Conservation (phyloP, 2,329 filamentous ascomycete species). For the Cytospora leucostoma region DNA sequence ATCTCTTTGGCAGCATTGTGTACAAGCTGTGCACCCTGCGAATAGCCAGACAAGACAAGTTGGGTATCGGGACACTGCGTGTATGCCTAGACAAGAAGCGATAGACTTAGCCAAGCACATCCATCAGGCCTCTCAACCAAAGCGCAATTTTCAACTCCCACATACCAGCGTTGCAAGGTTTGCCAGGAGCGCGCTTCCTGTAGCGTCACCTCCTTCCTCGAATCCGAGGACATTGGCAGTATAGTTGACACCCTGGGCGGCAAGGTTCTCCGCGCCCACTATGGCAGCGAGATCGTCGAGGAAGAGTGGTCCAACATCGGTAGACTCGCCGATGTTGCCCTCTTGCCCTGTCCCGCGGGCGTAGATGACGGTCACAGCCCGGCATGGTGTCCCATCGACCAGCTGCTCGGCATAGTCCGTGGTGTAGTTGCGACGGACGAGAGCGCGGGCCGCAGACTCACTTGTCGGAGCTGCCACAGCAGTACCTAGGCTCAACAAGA, state of each 20-base stretch:
- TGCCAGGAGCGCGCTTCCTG: constrained; percentile 27
- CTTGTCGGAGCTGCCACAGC: not conserved
- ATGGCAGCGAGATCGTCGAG: constrained; percentile 29
- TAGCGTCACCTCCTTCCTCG: constrained; percentile 31
- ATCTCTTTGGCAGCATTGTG: constrained; percentile 34
- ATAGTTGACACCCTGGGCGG: constrained; percentile 35
- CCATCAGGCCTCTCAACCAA: not conserved
- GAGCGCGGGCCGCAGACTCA: not conserved
- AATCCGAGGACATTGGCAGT: constrained; percentile 32
- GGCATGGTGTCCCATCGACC: constrained; percentile 24
- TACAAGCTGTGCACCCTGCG: constrained; percentile 37
- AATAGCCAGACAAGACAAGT: constrained; percentile 45
- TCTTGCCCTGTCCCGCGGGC: constrained; percentile 24
- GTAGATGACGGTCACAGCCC: constrained; percentile 25
- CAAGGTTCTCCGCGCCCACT: constrained; percentile 27
- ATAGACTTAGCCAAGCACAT: not conserved
- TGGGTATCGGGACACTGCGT: constrained; percentile 42
- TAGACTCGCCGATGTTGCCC: constrained; percentile 26
- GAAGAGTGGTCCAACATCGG: constrained; percentile 33
- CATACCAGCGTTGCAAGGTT: constrained; percentile 21
- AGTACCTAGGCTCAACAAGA: not conserved
- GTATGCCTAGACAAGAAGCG: constrained; percentile 11
- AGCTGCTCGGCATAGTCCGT: constrained; percentile 19
- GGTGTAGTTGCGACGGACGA: constrained; percentile 1
- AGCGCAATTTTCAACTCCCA: not conserved